Evolutionary conservation across 2,329 filamentous ascomycete species (phyloP), one percentile per base, ranked within the genome.

Genomic region (Rosellinia necatrix): DNA sequence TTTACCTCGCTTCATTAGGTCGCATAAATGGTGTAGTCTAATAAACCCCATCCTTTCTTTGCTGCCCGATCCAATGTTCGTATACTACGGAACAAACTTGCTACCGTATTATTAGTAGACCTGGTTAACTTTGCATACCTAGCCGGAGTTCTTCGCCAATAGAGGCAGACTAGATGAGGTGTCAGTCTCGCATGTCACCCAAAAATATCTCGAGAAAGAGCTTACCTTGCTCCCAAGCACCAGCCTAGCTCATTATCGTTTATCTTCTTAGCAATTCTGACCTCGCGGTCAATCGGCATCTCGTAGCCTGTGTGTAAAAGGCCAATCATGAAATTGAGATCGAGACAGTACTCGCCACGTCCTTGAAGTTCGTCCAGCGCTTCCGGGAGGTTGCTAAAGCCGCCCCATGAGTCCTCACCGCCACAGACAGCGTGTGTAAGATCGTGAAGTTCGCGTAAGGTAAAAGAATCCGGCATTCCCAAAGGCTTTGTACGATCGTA

Each of bases 261-360:
- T 71, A 99, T 96, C 82, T 97, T 96, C 89, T 99, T 99, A 58
- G 93, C 94, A 71, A 97, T 96, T 81, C 90, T 93, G 64, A 99
- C 92, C 75, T 99, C 94, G 34, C 96, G 84, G 65, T 96, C 91
- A 67, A 97, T 87, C 3, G 93, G 93, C 91, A 99, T 97, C 65
- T 97, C 94, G 69, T 99, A 99, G 3, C 94, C 94, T 5, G 91
- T 96, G 75, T 97, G 92, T 51, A 97, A 78, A 54, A 99, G 80
- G 22, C 90, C 90, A 67, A 96, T 78, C 91, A 97, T 97, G 71
- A 97, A 99, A 78, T 91, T 99, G 66, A 99, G 78, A 74, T 99
- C 94, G 67, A 99, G 77, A 76, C 94, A 99, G 74, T 89, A 90
- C 75, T 99, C 92, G 2, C 94, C 92, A 55, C 93, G 84, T 59